phyloP scores from a whole-genome alignment of 257 asterid genomes.

The Cynanchum wilfordii region DNA sequence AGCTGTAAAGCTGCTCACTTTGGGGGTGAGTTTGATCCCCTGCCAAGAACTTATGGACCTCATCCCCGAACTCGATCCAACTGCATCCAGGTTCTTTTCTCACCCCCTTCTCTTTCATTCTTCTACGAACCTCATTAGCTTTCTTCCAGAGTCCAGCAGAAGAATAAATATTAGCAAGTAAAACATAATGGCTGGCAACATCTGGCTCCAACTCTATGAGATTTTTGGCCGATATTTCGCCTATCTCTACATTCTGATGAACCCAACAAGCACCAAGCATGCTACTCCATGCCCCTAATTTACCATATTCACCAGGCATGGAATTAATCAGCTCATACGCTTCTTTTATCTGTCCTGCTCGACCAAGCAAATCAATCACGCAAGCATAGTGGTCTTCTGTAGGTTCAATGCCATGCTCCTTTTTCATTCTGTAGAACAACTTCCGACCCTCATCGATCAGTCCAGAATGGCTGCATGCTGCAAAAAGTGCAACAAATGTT shows the following conservation, averaged over 20 bases:
- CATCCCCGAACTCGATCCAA: constrained; percentile 63
- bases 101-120: constrained; percentile 62
- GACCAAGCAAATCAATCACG: constrained; percentile 74
- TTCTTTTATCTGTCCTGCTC: constrained; percentile 70
- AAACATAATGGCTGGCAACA: constrained; percentile 75
- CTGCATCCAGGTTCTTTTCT: constrained; percentile 86
- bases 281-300: constrained; percentile 78
- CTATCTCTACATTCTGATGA: constrained; percentile 66
- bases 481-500: constrained; percentile 66
- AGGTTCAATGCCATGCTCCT: constrained; percentile 47
- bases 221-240: constrained; percentile 60
- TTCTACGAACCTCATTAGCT: constrained; percentile 51
- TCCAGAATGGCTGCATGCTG: constrained; percentile 84
- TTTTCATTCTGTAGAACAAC: constrained; percentile 57
- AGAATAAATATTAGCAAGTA: constrained; percentile 73
- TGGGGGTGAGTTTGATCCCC: constrained; percentile 67
- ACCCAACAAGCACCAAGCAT: constrained; percentile 71
- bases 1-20: constrained; percentile 49
- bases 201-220: constrained; percentile 63
- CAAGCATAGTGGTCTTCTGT: constrained; percentile 80
- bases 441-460: constrained; percentile 65
- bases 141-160: constrained; percentile 73
- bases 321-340: constrained; percentile 46
- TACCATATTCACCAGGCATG: constrained; percentile 49
- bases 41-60: constrained; percentile 73